Base-by-base conservation (phyloP, 768 basidiomycete species). In the Zangia roseola region DNA sequence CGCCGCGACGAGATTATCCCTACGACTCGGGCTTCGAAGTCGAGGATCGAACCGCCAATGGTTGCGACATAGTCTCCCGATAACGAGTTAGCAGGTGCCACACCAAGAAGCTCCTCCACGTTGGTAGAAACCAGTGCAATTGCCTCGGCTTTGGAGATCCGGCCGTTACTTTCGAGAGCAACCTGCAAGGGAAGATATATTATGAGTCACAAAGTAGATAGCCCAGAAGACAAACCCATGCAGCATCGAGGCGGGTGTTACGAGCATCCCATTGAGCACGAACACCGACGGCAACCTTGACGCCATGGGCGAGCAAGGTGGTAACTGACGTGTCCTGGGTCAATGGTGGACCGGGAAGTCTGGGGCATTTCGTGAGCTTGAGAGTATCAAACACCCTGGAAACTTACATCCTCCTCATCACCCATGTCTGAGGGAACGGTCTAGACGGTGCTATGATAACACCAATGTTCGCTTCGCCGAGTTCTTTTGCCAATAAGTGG, bases 401-500 rank as follows among this genome's bases (percentile, higher is more conserved):
- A 13, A 39, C 82, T 56, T 57, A 84, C 84, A 85, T 77, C 47
- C 88, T 71, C 40, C 78, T 73, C 36, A 73, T 62, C 45, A 88
- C 82, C 90, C 90, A 93, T 4, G 66, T 67, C 4, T 47, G 54
- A 0, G 89, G 88, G 69, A 76, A 86, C 0, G 86, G 80, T 35
- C 88, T 70, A 0, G 81, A 64, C 6, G 79, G 79, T 0, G 78
- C 72, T 21, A 93, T 69, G 23, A 94, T 77, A n/a, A 92, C 86
- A 34, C 84, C 84, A 3, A 93, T 77, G 9, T 74, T 71, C 1
- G 84, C 84, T 61, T 58, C 55, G 67, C 86, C 79, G 43, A 92
- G 79, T 52, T 90, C 82, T 42, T 77, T 65, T 10, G 88, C 88
- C 47, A 92, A 65, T 20, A 87, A 69, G 64, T 82, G 81, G 2